phyloP scores from a whole-genome alignment of 345 rosid species.

The Laguncularia racemosa region DNA sequence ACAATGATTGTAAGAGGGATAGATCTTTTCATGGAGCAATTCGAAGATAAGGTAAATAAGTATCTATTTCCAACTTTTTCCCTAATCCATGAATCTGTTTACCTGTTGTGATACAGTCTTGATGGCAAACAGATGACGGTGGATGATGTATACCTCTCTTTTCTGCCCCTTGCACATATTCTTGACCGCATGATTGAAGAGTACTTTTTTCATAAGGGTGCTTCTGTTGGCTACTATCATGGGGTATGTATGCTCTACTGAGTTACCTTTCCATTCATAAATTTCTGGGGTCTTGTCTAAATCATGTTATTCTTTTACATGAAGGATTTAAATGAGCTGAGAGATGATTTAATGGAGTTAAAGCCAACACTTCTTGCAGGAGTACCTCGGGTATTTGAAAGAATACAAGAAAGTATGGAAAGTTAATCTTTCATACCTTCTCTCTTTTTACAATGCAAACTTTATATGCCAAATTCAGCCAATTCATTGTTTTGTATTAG shows the following conservation, averaged over 20 bases:
- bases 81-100: slow-evolving; percentile 1
- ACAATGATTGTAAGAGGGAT: slow-evolving; percentile 49
- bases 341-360: slow-evolving; percentile 78
- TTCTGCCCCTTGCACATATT: slow-evolving; percentile 89
- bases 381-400: slow-evolving; percentile 91
- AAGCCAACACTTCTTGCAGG: slow-evolving; percentile 90
- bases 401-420: slow-evolving; percentile 66
- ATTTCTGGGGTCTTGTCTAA: not conserved
- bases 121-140: slow-evolving; percentile 56
- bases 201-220: slow-evolving; percentile 79
- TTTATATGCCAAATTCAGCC: not conserved
- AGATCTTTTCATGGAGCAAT: slow-evolving; percentile 77
- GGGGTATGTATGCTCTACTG: slow-evolving; percentile 43
- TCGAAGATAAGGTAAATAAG: slow-evolving; percentile 74
- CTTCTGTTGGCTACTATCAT: slow-evolving; percentile 92
- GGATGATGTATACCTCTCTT: slow-evolving; percentile 84
- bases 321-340: slow-evolving; percentile 77
- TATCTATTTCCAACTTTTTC: not conserved
- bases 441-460: not conserved
- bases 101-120: slow-evolving; percentile 6
- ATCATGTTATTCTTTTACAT: slow-evolving; percentile 1
- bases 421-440: not conserved
- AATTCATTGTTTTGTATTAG: slow-evolving; percentile 18
- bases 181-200: slow-evolving; percentile 87
- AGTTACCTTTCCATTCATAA: not conserved